Base-by-base conservation (phyloP, 2,329 filamentous ascomycete genomes). In the Grosmannia serpens region DNA sequence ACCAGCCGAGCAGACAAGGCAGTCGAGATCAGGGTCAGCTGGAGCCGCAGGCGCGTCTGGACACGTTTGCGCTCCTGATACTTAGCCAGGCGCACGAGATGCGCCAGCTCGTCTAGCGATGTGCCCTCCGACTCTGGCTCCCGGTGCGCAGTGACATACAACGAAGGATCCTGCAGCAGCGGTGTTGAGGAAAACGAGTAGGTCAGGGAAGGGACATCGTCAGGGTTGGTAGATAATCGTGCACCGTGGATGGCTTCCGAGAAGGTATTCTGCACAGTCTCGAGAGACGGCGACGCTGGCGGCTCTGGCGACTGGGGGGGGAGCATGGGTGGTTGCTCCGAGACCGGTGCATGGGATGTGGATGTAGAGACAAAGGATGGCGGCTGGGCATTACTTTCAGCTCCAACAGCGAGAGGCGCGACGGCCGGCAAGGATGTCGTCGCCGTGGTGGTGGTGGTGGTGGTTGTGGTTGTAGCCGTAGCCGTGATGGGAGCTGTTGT, bases 31-130 rank as follows among this genome's bases (percentile, higher is more conserved):
- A 91, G 75, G 67, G 82, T 88, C 67, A 86, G 80, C 69, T 91
- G 87, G 57, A 94, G 78, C 59, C 87, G 85, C 63, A 87, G 77
- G 64, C 88, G 81, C 52, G 85, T 87, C 68, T 86, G 85, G 63
- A 81, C 78, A 73, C 87, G 83, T 77, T 89, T 88, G 76, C 87
- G 86, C 77, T 89, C 86, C 72, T 92, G 88, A 70, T 91, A 90
- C 67, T 85, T 87, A 69, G 87, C 87, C 62, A 91, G 76, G 61
- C 87, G 84, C 63, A 90, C 86, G 65, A 91, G 73, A 70, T 91
- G 87, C 56, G 87, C 87, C 64, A 92, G 81, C 71, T 91, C 87
- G 67, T 88, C 84, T 61, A 92, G 76, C 17, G 85, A 87, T 52
- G 86, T 89, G 60, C 82, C 81, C 52, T 86, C 82, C 56, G 77